phyloP scores from a whole-genome alignment of 2,329 filamentous ascomycete genomes.

The Podosphaera xanthii region DNA sequence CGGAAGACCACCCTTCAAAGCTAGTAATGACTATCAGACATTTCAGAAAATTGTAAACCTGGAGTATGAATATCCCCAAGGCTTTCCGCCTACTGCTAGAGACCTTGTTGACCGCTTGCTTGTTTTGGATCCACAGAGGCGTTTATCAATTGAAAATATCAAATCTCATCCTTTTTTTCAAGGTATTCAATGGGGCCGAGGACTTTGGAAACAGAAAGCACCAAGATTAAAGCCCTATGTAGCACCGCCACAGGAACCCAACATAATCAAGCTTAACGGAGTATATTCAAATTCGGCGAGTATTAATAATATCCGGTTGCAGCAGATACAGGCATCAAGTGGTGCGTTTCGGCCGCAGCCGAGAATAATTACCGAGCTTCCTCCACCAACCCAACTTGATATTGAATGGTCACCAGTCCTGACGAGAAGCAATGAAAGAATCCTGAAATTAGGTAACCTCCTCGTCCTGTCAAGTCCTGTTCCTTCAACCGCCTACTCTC shows the following conservation, averaged over 20 bases:
- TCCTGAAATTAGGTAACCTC: conserved; percentile 79
- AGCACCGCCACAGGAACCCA: conserved; percentile 51
- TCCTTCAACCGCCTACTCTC: conserved; percentile 49
- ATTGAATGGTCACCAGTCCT: conserved; percentile 97
- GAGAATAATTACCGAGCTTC: conserved; percentile 78
- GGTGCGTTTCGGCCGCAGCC: conserved; percentile 35
- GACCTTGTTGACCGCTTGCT: conserved; percentile 80
- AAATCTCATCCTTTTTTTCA: conserved; percentile 93
- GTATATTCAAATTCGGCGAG: conserved; percentile 17
- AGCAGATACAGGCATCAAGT: conserved; percentile 18
- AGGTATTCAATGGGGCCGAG: conserved; percentile 61
- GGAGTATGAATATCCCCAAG: conserved; percentile 79
- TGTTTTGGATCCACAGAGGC: conserved; percentile 64
- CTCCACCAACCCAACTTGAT: conserved; percentile 87
- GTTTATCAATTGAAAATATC: conserved; percentile 84
- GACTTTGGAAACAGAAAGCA: conserved; percentile 73
- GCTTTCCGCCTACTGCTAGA: conserved; percentile 65
- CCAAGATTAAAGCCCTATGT: conserved; percentile 69
- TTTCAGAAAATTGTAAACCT: conserved; percentile 95
- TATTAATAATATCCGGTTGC: conserved; percentile 12
- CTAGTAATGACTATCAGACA: conserved; percentile 81
- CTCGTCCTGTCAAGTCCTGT: conserved; percentile 62
- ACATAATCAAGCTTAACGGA: conserved; percentile 47
- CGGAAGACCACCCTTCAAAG: conserved; percentile 95
- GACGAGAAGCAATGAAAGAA: conserved; percentile 75